phyloP scores from a whole-genome alignment of 768 basidiomycete genomes.

The Pisolithus marmoratus region DNA sequence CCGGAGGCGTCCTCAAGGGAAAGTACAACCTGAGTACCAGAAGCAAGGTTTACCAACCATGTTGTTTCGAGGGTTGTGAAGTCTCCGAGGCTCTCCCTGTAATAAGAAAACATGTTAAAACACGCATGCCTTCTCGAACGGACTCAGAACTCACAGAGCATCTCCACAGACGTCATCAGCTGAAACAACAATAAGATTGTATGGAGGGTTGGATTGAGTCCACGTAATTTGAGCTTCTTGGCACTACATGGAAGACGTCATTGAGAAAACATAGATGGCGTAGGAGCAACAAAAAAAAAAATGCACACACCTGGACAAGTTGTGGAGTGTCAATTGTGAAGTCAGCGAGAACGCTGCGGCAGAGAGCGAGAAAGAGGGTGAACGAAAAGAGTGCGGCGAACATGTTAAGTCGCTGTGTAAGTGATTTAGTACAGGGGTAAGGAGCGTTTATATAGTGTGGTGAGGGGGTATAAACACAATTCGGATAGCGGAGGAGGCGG shows the following conservation, averaged over 20 bases:
- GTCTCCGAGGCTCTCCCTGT: constrained; percentile 58
- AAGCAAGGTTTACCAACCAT: constrained; percentile 38
- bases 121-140: not conserved
- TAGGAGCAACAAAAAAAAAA: not conserved
- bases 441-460: constrained; percentile 8
- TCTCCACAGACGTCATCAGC: constrained; percentile 52
- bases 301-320: constrained; percentile 45
- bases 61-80: constrained; percentile 36
- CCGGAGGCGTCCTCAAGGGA: constrained; percentile 47
- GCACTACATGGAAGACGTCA: constrained; percentile 41
- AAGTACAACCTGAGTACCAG: constrained; percentile 44
- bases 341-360: constrained; percentile 46
- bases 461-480: not conserved
- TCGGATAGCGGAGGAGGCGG: not conserved
- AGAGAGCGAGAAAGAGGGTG: constrained; percentile 58
- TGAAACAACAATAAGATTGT: constrained; percentile 53
- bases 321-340: constrained; percentile 49
- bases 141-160: constrained; percentile 43
- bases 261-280: not conserved
- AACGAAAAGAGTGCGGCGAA: constrained; percentile 73
- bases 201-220: constrained; percentile 42
- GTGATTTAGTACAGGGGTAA: not conserved
- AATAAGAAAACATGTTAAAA: not conserved
- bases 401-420: constrained; percentile 39
- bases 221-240: constrained; percentile 44